Conservation (phyloP, 1,284 basidiomycete species). For the Mycena citricolor region DNA sequence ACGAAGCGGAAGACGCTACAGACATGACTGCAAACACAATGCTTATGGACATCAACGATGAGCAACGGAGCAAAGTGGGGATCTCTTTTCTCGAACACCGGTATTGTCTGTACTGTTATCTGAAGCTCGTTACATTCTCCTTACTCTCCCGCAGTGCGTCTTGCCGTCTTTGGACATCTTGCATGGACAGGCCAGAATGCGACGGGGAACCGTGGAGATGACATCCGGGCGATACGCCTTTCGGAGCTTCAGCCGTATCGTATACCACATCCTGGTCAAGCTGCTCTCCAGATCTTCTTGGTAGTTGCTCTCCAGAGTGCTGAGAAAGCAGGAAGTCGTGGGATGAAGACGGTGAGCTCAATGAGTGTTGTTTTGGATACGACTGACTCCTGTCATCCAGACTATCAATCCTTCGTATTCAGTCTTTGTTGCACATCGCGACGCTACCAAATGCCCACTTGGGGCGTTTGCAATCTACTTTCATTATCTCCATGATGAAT, state of each 20-base stretch:
- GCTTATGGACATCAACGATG: slow-evolving; percentile 26
- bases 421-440: slow-evolving; percentile 27
- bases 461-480: slow-evolving; percentile 30
- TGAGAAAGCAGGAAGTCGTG: slow-evolving; percentile 29
- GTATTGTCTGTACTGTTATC: slow-evolving; percentile 28
- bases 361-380: background rate
- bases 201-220: slow-evolving; percentile 33
- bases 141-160: slow-evolving; percentile 22
- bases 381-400: slow-evolving; percentile 10
- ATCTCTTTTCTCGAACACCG: slow-evolving; percentile 29
- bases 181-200: slow-evolving; percentile 31
- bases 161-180: slow-evolving; percentile 30
- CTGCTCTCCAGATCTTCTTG: slow-evolving; percentile 19
- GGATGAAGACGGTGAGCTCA: slow-evolving; percentile 29
- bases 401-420: slow-evolving; percentile 31
- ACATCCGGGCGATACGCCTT: slow-evolving; percentile 30
- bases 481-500: slow-evolving; percentile 28
- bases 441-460: slow-evolving; percentile 27
- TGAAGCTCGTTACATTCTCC: background rate
- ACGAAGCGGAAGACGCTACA: slow-evolving; percentile 27
- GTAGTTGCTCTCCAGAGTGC: slow-evolving; percentile 32
- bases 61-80: slow-evolving; percentile 25
- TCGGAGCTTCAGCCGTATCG: slow-evolving; percentile 31
- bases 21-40: slow-evolving; percentile 35
- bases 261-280: slow-evolving; percentile 29